Evolutionary conservation across 495 filamentous ascomycete genomes (phyloP).

Genomic region (Durotheca rogersii): DNA sequence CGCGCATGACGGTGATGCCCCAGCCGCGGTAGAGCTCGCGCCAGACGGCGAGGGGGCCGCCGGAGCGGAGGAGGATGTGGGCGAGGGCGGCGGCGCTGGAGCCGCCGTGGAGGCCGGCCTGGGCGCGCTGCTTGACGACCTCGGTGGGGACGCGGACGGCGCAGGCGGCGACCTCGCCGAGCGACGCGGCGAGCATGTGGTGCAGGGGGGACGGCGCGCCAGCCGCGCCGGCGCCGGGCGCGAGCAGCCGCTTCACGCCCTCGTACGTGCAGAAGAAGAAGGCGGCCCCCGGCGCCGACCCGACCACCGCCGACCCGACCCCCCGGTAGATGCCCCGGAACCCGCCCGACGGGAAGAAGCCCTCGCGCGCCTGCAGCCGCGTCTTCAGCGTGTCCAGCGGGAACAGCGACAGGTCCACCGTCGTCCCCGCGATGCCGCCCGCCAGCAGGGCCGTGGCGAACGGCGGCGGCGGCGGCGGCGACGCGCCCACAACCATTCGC

Average conservation of each 20-base stretch:
- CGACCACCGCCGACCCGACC: constrained; percentile 70
- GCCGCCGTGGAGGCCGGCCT: constrained; percentile 70
- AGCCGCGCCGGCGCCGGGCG: constrained; percentile 20
- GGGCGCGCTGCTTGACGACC: constrained; percentile 94
- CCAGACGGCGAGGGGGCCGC: constrained; percentile 60
- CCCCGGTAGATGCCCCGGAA: constrained; percentile 73
- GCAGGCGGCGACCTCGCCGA: constrained; percentile 92
- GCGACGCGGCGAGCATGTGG: constrained; percentile 84
- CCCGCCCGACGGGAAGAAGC: constrained; percentile 75
- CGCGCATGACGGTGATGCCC: constrained; percentile 85
- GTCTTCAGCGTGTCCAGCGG: constrained; percentile 92
- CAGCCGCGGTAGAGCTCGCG: constrained; percentile 88
- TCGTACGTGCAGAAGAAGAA: constrained; percentile 99
- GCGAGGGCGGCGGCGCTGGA: constrained; percentile 61
- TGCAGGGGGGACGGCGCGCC: constrained; percentile 13
- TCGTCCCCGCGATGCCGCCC: constrained; percentile 80
- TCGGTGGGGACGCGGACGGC: constrained; percentile 92
- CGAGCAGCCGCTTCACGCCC: constrained; percentile 64
- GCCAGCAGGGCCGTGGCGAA: constrained; percentile 61
- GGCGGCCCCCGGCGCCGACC: constrained; percentile 95
- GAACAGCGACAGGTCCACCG: constrained; percentile 87
- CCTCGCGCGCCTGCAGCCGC: constrained; percentile 81
- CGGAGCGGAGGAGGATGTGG: constrained; percentile 62
- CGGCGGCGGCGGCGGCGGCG: constrained; percentile 34
- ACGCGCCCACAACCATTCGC: constrained; percentile 11